A percentile compares a stretch with the other conserved stretches of the same genome.
Evolutionary conservation across 345 rosid genomes (phyloP).

Genomic region (Diplotaxis tenuifolia): DNA sequence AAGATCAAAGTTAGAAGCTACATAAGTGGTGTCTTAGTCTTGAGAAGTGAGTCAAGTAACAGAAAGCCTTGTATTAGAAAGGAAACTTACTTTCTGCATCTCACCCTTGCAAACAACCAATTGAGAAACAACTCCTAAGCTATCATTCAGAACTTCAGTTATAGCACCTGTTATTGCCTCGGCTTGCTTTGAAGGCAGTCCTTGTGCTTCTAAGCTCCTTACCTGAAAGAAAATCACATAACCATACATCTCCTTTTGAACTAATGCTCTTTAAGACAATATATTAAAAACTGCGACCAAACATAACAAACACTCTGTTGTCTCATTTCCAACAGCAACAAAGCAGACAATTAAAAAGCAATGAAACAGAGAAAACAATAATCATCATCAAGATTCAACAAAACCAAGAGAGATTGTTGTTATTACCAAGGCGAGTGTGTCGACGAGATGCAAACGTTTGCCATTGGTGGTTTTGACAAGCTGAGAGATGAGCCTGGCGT

Average conservation of each 20-base stretch:
- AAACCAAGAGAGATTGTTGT: too few relatives aligned
- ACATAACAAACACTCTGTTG: too few relatives aligned
- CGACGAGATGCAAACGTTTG: conserved; percentile 74
- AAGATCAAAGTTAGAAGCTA: conserved; percentile 7
- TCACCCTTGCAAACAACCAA: conserved; percentile 71
- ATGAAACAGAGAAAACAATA: neutral
- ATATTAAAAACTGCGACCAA: neutral
- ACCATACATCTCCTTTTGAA: neutral
- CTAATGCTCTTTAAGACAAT: neutral
- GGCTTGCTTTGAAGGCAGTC: conserved; percentile 85
- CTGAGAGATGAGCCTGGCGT: conserved; percentile 48
- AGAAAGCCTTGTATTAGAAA: too few relatives aligned
- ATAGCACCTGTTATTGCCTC: conserved; percentile 82
- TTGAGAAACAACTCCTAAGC: conserved; percentile 73
- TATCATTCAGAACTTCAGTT: conserved; percentile 68
- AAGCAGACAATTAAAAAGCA: too few relatives aligned
- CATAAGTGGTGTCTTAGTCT: too few relatives aligned
- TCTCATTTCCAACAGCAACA: too few relatives aligned
- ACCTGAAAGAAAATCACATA: conserved; percentile 47
- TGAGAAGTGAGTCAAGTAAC: too few relatives aligned
- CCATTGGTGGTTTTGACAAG: conserved; percentile 62
- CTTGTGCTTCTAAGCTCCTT: conserved; percentile 77
- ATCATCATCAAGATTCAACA: too few relatives aligned
- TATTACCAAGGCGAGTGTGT: conserved; percentile 73
- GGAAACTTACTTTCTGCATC: conserved; percentile 68